A percentile compares a stretch with the other conserved stretches of the same genome.
phyloP scores from a whole-genome alignment of 192 early-diverging fungal species.

The Umbelopsis sp. region DNA sequence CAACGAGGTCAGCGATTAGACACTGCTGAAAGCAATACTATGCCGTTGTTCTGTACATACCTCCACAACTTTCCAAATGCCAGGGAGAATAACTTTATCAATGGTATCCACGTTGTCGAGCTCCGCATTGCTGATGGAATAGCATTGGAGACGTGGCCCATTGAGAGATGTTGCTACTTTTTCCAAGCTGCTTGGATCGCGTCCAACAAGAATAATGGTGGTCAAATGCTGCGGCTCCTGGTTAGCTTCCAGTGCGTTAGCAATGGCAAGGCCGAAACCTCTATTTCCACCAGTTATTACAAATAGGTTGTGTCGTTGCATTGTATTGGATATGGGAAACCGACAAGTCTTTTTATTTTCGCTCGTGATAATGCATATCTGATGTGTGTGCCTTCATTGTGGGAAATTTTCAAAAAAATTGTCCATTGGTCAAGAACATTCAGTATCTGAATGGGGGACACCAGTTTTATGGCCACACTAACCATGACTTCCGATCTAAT shows the following conservation, averaged over 20 bases:
- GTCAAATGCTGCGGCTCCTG: conserved; percentile 13
- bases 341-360: background rate
- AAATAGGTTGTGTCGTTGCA: conserved; percentile 25
- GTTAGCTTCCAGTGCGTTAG: background rate
- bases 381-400: background rate
- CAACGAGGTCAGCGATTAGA: background rate
- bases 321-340: background rate
- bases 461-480: too few species aligned
- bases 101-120: conserved; percentile 21
- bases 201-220: conserved; percentile 62
- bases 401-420: background rate
- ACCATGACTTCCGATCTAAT: too few species aligned
- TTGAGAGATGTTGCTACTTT: conserved; percentile 17
- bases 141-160: conserved; percentile 15
- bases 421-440: too few species aligned
- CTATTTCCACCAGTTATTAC: conserved; percentile 27
- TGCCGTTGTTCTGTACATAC: background rate
- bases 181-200: conserved; percentile 40
- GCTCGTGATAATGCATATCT: too few species aligned
- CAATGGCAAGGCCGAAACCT: conserved; percentile 20
- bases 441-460: too few species aligned
- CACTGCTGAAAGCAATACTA: background rate
- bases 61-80: conserved; percentile 8
- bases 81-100: conserved; percentile 1
- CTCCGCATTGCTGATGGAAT: conserved; percentile 33